These are phyloP conservation scores for Murraya koenigii DNA, from an alignment of 345 rosid species.

Conservation along the genomic window DNA sequence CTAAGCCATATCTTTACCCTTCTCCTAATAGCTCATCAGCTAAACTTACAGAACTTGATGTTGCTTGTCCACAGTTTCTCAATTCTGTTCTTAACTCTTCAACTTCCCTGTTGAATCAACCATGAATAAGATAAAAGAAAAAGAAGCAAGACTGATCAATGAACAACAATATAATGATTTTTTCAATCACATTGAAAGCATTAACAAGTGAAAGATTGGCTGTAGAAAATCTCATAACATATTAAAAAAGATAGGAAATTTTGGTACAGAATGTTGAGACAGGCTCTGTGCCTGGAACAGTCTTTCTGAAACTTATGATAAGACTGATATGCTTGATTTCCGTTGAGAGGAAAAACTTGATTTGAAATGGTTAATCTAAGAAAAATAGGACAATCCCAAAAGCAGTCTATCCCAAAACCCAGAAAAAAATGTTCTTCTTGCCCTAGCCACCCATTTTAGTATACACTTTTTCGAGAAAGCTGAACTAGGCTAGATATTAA, in stretches of 20 bases:
- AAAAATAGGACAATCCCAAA: not conserved
- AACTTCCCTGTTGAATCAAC: constrained; percentile 60
- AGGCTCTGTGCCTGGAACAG: not conserved
- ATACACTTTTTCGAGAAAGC: not conserved
- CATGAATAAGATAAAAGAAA: constrained; percentile 9
- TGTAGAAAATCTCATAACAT: not conserved
- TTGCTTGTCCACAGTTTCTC: constrained; percentile 38
- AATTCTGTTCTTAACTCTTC: constrained; percentile 55
- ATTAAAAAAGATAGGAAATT: not conserved
- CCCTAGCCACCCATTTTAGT: not conserved
- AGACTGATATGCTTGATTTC: not conserved
- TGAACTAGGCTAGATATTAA: not conserved
- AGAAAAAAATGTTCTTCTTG: not conserved
- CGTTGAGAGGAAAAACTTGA: not conserved
- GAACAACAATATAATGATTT: not conserved
- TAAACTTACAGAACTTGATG: constrained; percentile 50
- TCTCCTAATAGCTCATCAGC: constrained; percentile 20
- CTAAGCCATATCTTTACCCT: constrained; percentile 14
- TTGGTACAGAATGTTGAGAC: not conserved
- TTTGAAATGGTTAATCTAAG: not conserved
- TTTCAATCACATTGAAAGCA: not conserved
- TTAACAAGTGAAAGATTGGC: not conserved
- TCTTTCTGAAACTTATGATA: not conserved
- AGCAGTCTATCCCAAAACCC: not conserved
- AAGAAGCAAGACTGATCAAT: constrained; percentile 4